These are phyloP conservation scores for Ophiobolus disseminans DNA, from an alignment of 2,329 filamentous ascomycete genomes.

Conservation along the genomic window DNA sequence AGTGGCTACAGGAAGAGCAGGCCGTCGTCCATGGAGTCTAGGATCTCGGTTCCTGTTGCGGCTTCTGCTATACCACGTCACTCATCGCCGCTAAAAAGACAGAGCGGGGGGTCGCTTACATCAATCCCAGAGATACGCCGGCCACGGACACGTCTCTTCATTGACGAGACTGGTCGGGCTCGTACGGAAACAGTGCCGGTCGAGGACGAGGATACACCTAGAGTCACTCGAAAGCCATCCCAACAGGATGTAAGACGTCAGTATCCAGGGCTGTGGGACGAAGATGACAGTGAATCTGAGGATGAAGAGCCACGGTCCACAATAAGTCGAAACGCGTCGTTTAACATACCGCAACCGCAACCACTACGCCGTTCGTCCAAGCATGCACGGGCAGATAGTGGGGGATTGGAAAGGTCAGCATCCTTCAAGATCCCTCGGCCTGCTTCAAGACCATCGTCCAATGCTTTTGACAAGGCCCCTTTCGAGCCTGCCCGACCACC, in stretches of 20 bases:
- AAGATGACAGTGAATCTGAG: constrained; percentile 49
- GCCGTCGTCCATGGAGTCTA: constrained; percentile 39
- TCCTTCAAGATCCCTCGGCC: constrained; percentile 46
- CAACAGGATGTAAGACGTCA: constrained; percentile 42
- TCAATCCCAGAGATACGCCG: constrained; percentile 56
- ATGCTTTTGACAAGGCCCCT: constrained; percentile 40
- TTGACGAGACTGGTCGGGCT: constrained; percentile 57
- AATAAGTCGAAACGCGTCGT: constrained; percentile 47
- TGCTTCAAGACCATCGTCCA: constrained; percentile 37
- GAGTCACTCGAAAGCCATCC: constrained; percentile 27
- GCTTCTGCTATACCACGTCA: constrained; percentile 49
- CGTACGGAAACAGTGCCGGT: constrained; percentile 54
- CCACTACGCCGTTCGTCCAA: constrained; percentile 43
- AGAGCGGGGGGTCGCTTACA: constrained; percentile 50
- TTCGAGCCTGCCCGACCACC: constrained; percentile 41
- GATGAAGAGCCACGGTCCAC: constrained; percentile 40
- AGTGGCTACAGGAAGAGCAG: constrained; percentile 46
- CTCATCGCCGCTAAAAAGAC: constrained; percentile 57
- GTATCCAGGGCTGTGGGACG: constrained; percentile 55
- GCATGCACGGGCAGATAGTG: constrained; percentile 45
- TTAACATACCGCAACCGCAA: constrained; percentile 39
- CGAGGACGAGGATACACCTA: constrained; percentile 43
- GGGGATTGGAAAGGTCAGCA: constrained; percentile 33
- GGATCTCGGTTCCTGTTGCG: constrained; percentile 29
- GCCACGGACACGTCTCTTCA: constrained; percentile 53